Conservation (phyloP, 306 rosid species). For the Prinsepia uniflora region DNA sequence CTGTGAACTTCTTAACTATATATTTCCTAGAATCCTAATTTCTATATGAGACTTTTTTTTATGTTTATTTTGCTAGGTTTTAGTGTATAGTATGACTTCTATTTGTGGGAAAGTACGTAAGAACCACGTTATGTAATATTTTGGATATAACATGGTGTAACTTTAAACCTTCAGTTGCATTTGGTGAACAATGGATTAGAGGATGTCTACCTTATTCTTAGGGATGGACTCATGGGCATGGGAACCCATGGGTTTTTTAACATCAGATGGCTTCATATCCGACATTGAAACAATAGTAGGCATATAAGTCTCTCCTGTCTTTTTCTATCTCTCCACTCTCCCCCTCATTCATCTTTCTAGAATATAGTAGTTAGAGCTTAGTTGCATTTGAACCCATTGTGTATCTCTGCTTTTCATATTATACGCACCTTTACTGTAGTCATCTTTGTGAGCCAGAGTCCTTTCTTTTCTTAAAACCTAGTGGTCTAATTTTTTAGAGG, state of each 20-base stretch:
- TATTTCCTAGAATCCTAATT: background rate
- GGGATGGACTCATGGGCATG: too few relatives aligned
- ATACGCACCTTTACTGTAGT: background rate
- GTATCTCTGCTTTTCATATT: background rate
- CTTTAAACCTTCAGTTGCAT: background rate
- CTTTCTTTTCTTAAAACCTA: background rate
- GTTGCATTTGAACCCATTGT: background rate
- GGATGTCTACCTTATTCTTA: background rate
- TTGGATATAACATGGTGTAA: background rate
- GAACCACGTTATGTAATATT: background rate
- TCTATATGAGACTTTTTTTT: background rate
- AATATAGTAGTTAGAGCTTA: background rate
- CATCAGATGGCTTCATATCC: too few relatives aligned
- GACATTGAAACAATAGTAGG: background rate
- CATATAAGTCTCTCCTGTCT: background rate
- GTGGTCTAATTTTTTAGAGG: slow-evolving; percentile 6
- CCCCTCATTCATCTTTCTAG: background rate
- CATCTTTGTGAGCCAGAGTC: background rate
- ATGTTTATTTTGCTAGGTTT: background rate
- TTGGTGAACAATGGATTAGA: background rate
- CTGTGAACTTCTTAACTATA: background rate
- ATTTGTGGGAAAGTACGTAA: background rate
- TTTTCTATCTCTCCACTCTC: background rate
- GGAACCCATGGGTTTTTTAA: too few relatives aligned
- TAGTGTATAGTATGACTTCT: background rate